Evolutionary conservation across 257 asterid species (phyloP).

Genomic region (Rubia yunnanensis): DNA sequence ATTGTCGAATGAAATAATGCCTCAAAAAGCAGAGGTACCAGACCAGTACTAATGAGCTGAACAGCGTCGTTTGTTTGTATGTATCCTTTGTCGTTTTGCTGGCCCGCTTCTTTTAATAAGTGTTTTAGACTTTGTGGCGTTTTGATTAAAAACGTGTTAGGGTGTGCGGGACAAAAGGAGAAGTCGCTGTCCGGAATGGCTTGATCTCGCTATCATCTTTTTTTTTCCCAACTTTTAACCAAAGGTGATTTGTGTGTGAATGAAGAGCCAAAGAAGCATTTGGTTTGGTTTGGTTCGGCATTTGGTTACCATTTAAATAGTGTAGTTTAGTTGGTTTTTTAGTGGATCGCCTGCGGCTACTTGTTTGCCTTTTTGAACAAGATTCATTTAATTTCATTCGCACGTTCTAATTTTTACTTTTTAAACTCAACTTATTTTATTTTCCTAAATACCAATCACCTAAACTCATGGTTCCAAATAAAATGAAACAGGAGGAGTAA

Average conservation of each 20-base stretch:
- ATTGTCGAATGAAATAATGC: not conserved
- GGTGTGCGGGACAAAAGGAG: constrained; percentile 21
- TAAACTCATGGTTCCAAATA: too few species aligned
- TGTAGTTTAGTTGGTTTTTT: not conserved
- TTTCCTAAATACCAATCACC: too few species aligned
- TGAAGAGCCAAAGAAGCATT: not conserved
- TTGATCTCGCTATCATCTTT: constrained; percentile 6
- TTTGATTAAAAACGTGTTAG: not conserved
- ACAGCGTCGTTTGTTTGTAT: not conserved
- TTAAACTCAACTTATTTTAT: too few species aligned
- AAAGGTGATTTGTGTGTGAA: not conserved
- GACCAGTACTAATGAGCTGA: not conserved
- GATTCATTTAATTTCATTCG: too few species aligned
- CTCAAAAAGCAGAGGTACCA: not conserved
- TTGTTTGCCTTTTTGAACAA: not conserved
- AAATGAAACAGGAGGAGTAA: too few species aligned
- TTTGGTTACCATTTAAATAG: not conserved
- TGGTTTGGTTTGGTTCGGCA: constrained; percentile 21
- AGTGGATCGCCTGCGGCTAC: constrained; percentile 7
- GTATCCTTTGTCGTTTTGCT: constrained; percentile 29
- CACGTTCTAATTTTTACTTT: too few species aligned
- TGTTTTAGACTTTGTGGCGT: constrained; percentile 5
- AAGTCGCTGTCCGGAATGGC: constrained; percentile 27
- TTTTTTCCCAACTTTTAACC: not conserved
- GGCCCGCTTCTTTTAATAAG: constrained; percentile 7